Evolutionary conservation across 2,329 filamentous ascomycete species (phyloP).

Genomic region (Penicillium sclerotigenum): DNA sequence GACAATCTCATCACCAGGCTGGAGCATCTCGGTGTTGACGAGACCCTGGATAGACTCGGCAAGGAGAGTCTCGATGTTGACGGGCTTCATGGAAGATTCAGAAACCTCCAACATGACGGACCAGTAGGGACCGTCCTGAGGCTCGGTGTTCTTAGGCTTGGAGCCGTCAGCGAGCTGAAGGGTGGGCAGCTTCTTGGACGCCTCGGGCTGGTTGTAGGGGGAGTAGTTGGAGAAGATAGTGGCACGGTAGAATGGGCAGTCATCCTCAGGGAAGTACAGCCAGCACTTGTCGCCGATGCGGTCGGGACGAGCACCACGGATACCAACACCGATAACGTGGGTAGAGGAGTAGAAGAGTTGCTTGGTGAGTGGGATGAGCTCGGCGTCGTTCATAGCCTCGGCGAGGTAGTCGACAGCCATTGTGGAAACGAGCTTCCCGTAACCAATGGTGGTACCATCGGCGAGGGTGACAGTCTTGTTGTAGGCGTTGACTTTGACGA

Average conservation of each 20-base stretch:
- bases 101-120: slow-evolving; percentile 99
- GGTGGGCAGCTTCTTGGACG: slow-evolving; percentile 77
- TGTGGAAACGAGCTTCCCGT: slow-evolving; percentile 89
- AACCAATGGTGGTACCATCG: slow-evolving; percentile 84
- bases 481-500: slow-evolving; percentile 81
- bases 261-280: slow-evolving; percentile 98
- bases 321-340: slow-evolving; percentile 93
- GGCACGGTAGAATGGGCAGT: slow-evolving; percentile 98
- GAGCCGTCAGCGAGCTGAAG: slow-evolving; percentile 81
- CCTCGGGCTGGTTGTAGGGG: slow-evolving; percentile 90
- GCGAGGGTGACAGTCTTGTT: slow-evolving; percentile 77
- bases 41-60: slow-evolving; percentile 92
- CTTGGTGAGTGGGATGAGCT: slow-evolving; percentile 80
- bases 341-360: slow-evolving; percentile 95
- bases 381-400: slow-evolving; percentile 81
- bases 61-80: slow-evolving; percentile 79
- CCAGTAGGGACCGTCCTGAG: slow-evolving; percentile 94
- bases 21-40: slow-evolving; percentile 96
- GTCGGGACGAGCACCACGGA: slow-evolving; percentile 86
- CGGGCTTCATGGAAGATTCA: slow-evolving; percentile 91
- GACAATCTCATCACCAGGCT: slow-evolving; percentile 86
- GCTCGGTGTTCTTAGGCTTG: slow-evolving; percentile 67
- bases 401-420: slow-evolving; percentile 92
- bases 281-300: slow-evolving; percentile 99
- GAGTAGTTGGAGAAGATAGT: slow-evolving; percentile 99